phyloP scores from a whole-genome alignment of 2,329 filamentous ascomycete species.

The Exophiala calicioides region DNA sequence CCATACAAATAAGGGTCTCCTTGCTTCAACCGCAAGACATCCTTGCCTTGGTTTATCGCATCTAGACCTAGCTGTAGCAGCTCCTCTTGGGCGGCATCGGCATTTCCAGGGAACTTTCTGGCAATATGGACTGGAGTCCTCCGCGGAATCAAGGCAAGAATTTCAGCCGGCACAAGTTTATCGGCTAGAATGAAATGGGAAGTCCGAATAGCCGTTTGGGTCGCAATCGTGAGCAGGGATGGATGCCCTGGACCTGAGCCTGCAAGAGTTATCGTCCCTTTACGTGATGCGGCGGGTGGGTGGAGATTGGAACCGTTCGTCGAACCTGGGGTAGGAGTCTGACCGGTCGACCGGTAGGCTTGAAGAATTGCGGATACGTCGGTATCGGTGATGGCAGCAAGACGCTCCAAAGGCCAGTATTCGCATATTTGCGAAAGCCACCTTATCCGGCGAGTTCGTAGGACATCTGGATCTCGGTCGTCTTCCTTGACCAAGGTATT shows the following conservation, averaged over 20 bases:
- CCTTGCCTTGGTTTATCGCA: conserved; percentile 68
- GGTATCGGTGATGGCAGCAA: conserved; percentile 75
- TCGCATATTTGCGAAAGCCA: conserved; percentile 97
- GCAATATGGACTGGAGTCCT: conserved; percentile 88
- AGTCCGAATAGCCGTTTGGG: conserved; percentile 49
- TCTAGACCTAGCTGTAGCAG: conserved; percentile 75
- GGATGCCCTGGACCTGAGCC: conserved; percentile 92
- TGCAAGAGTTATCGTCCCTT: conserved; percentile 79
- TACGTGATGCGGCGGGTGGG: conserved; percentile 32
- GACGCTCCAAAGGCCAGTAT: conserved; percentile 88
- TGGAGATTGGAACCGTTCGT: conserved; percentile 33
- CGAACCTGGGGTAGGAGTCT: conserved; percentile 31
- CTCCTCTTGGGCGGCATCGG: conserved; percentile 89
- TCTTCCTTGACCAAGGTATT: conserved; percentile 74
- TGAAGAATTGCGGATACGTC: conserved; percentile 77
- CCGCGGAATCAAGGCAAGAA: conserved; percentile 86
- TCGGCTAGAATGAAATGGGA: conserved; percentile 55
- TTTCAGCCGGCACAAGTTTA: conserved; percentile 67
- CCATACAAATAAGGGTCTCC: conserved; percentile 97
- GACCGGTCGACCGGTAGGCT: conserved; percentile 58
- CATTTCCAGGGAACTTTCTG: conserved; percentile 96
- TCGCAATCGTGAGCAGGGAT: conserved; percentile 75
- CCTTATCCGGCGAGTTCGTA: conserved; percentile 78
- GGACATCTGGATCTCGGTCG: conserved; percentile 66
- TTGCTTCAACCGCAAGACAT: conserved; percentile 88